Percentiles rank a stretch among this genome's conserved stretches.
Conservation (phyloP, 2,329 filamentous ascomycete genomes). For the Torrubiella hemipterigena region DNA sequence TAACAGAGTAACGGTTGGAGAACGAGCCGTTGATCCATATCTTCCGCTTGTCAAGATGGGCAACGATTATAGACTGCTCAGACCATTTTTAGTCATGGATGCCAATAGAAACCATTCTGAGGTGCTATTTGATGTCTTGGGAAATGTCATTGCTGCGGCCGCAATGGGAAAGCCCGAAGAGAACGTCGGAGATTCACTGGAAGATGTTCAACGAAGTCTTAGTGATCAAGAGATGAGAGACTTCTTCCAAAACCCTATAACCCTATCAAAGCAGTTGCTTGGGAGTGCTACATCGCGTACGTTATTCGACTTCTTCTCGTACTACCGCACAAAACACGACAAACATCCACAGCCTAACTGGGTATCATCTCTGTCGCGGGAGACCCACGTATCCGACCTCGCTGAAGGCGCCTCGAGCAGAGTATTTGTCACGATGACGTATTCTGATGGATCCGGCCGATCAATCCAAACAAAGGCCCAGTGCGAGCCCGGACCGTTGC, state of each 20-base stretch:
- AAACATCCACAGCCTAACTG: constrained; percentile 4
- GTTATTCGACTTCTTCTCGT: constrained; percentile 4
- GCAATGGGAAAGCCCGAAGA: constrained; percentile 6
- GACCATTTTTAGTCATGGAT: constrained; percentile 4
- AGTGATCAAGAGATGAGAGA: constrained; percentile 1
- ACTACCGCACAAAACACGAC: constrained; percentile 3
- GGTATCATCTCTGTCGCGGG: constrained; percentile 2
- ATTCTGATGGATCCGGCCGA: constrained; percentile 4
- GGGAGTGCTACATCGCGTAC: constrained; percentile 1
- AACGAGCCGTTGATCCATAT: constrained; percentile 2
- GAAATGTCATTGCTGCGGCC: constrained; percentile 4
- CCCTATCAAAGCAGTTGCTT: background rate
- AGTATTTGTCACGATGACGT: constrained; percentile 3
- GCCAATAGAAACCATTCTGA: constrained; percentile 5
- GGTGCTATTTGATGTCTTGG: constrained; percentile 3
- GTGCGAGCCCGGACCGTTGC: constrained; percentile 4
- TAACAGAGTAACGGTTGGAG: constrained; percentile 3
- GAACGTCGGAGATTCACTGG: constrained; percentile 3
- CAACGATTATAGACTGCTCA: constrained; percentile 5
- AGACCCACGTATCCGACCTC: constrained; percentile 3
- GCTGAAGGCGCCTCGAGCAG: background rate
- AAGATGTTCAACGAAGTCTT: background rate
- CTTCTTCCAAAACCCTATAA: constrained; percentile 2
- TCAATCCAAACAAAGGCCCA: constrained; percentile 5
- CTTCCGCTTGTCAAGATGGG: constrained; percentile 2